Percentiles rank a stretch among this genome's conserved stretches.
Evolutionary conservation across 108 stramenopile genomes (phyloP).

Genomic region (Skeletonema potamos): DNA sequence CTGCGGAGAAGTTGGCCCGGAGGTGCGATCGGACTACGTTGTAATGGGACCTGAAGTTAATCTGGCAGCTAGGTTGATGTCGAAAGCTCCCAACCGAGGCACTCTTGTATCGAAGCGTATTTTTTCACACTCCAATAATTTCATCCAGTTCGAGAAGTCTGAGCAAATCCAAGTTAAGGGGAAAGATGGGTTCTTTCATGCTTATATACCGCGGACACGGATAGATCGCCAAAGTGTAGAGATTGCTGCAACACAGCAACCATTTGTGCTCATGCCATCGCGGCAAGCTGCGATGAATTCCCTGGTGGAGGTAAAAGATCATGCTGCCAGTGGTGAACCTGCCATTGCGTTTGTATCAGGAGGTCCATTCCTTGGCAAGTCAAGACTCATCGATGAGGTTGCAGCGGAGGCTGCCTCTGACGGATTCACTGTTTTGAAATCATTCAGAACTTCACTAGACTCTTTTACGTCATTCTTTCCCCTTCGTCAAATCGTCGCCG

Average conservation of each 20-base stretch:
- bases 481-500: slow-evolving; percentile 40
- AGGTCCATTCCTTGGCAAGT: slow-evolving; percentile 50
- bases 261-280: slow-evolving; percentile 49
- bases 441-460: slow-evolving; percentile 50
- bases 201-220: slow-evolving; percentile 42
- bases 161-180: slow-evolving; percentile 51
- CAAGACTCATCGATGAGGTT: slow-evolving; percentile 43
- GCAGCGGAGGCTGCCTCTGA: slow-evolving; percentile 29
- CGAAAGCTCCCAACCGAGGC: slow-evolving; percentile 48
- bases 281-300: slow-evolving; percentile 47
- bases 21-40: slow-evolving; percentile 46
- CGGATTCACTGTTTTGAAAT: slow-evolving; percentile 39
- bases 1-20: slow-evolving; percentile 53
- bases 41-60: slow-evolving; percentile 64
- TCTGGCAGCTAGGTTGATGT: slow-evolving; percentile 54
- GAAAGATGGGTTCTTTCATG: slow-evolving; percentile 48
- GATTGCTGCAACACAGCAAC: slow-evolving; percentile 36
- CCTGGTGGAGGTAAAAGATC: slow-evolving; percentile 22
- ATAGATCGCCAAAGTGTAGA: slow-evolving; percentile 35
- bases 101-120: slow-evolving; percentile 54
- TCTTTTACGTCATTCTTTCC: slow-evolving; percentile 53
- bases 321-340: slow-evolving; percentile 15
- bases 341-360: slow-evolving; percentile 39
- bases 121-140: slow-evolving; percentile 48
- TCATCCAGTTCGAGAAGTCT: slow-evolving; percentile 43